A percentile compares a stretch with the other conserved stretches of the same genome.
These are phyloP conservation scores for Annulohypoxylon bovei DNA, from an alignment of 495 filamentous ascomycete species.

Conservation along the genomic window DNA sequence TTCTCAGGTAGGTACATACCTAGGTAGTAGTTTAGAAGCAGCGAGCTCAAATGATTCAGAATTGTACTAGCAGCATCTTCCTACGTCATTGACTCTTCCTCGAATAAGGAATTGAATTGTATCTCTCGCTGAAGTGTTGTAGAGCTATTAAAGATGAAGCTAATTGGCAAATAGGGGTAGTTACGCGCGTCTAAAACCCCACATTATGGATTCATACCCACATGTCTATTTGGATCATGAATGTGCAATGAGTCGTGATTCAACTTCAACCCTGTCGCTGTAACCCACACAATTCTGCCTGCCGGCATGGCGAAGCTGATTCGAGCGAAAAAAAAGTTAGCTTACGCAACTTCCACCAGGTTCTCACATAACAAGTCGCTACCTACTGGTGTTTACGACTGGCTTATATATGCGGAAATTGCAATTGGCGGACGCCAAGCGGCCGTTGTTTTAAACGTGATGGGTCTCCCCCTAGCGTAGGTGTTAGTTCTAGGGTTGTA, in stretches of 20 bases:
- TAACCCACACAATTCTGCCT: neutral
- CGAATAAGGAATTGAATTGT: neutral
- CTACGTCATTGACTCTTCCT: neutral
- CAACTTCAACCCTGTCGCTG: neutral
- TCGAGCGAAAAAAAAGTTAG: neutral
- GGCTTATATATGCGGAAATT: slow-evolving; percentile 10
- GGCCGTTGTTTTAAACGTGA: slow-evolving; percentile 3
- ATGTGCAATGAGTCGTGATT: neutral
- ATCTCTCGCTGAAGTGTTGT: neutral
- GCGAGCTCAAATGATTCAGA: too few species aligned
- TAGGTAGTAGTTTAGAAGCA: too few species aligned
- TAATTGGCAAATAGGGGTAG: neutral
- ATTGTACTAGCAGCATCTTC: neutral
- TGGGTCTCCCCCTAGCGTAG: neutral
- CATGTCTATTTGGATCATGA: neutral
- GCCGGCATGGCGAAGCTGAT: neutral
- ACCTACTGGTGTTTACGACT: neutral
- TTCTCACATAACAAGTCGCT: neutral
- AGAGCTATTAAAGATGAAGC: neutral
- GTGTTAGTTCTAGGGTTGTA: slow-evolving; percentile 1
- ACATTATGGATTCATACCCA: neutral
- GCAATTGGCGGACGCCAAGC: slow-evolving; percentile 4
- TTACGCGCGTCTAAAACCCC: slow-evolving; percentile 6
- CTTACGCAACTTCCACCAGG: slow-evolving; percentile 9
- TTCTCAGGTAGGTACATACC: too few species aligned